Evolutionary conservation across 2,329 filamentous ascomycete species (phyloP), one percentile per base, ranked within the genome.

Genomic region (Kalmusia sp.): DNA sequence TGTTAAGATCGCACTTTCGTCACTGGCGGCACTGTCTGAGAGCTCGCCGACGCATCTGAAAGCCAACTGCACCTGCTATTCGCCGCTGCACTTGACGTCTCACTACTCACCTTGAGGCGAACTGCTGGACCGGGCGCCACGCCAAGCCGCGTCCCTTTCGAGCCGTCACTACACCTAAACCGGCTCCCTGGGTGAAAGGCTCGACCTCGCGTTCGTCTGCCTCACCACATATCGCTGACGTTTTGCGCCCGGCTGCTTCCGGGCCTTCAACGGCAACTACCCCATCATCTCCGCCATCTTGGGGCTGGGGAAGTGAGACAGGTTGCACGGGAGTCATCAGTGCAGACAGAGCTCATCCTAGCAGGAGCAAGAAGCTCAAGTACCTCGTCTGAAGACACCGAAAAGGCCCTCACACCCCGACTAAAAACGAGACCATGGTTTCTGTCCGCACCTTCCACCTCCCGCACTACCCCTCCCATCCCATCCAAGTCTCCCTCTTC

Each of bases 401-500:
- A n/a, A n/a, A n/a, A n/a, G n/a, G n/a, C n/a, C n/a, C n/a, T n/a
- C n/a, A n/a, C 19, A 24, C 19, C 35, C 5, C 28, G 7, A 40
- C 15, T 11, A 8, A 19, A 40, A 19, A 34, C 17, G 11, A 40
- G 22, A 37, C 55, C 56, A 84, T 83, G 80, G 70, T 77, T 41
- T 72, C 72, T 31, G 77, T 93, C 66, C 86, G 92, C 75, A 87
- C 84, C 2, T 76, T 96, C 51, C 69, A 80, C 37, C 82, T 98
- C 28, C 87, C 95, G 55, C 92, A 97, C 72, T 78, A 96, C 37
- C 89, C 91, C 1, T 68, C 80, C 6, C 81, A 92, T 70, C 81
- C 84, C 6, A 79, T 96, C 25, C 87, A 95, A 73, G 77, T 91
- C 44, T 87, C 86, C 37, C 78, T 96, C 27, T 97, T 95, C 78